Conservation (phyloP, 768 basidiomycete species). For the Suillus cothurnatus region DNA sequence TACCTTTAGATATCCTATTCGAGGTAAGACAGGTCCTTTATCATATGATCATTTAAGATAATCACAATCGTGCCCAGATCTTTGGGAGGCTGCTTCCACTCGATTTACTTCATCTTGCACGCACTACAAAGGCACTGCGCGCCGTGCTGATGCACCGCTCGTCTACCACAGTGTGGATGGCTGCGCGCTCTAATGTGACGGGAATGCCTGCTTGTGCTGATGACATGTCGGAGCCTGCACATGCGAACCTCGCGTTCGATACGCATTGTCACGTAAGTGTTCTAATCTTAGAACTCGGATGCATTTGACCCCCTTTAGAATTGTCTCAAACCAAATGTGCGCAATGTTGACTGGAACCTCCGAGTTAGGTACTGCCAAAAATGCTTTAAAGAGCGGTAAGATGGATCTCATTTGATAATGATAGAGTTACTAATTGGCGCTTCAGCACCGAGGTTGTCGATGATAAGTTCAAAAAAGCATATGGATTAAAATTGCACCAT, state of each 20-base stretch:
- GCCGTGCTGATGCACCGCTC: constrained; percentile 26
- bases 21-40: constrained; percentile 20
- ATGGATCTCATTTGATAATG: not conserved
- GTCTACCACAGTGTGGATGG: constrained; percentile 28
- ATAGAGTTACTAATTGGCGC: not conserved
- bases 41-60: constrained; percentile 17
- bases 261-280: constrained; percentile 32
- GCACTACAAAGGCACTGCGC: constrained; percentile 33
- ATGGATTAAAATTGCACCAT: not conserved
- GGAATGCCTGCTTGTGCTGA: constrained; percentile 28
- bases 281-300: not conserved
- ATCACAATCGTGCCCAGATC: constrained; percentile 14
- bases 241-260: constrained; percentile 32
- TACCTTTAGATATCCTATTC: constrained; percentile 24
- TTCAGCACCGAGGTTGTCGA: not conserved
- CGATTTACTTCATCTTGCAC: constrained; percentile 35
- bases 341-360: constrained; percentile 9
- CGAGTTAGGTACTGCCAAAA: constrained; percentile 10
- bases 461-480: not conserved
- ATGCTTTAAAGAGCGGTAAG: constrained; percentile 7
- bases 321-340: constrained; percentile 8
- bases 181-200: constrained; percentile 21
- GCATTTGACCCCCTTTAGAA: not conserved
- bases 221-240: constrained; percentile 31
- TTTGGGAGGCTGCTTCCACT: constrained; percentile 32